Base-by-base conservation (phyloP, 1,284 basidiomycete species). In the Sanghuangporus baumii region DNA sequence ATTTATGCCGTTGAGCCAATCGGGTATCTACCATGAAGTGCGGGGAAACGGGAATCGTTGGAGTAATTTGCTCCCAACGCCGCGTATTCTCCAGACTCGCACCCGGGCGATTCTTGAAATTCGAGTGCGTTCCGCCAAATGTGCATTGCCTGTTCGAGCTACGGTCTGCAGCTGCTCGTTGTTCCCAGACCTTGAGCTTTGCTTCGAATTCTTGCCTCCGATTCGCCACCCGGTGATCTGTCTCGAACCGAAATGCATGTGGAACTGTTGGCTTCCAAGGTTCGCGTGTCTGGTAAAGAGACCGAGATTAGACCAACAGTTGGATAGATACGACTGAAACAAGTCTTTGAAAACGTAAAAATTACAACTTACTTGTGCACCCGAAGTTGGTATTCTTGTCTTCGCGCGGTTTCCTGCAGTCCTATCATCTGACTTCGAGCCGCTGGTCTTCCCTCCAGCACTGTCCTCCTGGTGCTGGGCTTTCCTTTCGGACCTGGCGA, bases 1-100 rank as follows among this genome's bases (percentile, higher is more conserved):
- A 91, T 73, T 76, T 78, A 68, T 80, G 81, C 54, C 88, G 79
- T 70, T 88, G 85, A 66, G 75, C 77, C 61, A 81, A 79, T 36
- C 88, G 80, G 14, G 71, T 72, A 50, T 83, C 82, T 7, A 86
- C 88, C 59, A 71, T 74, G 64, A 88, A 77, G 57, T 74, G 71
- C 48, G 83, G 74, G 9, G 79, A 73, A 7, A 75, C 67, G 0
- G 86, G 81, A 0, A 82, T 69, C 6, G 78, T 78, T 48, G 81
- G 81, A 59, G 74, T 73, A 26, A 81, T 69, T 40, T 79, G 77
- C 66, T 78, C 79, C 67, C 78, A 80, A 38, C 79, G 77, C 9
- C 23, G 37, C 2, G 51, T 26, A 50, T 73, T 73, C 11, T 75
- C 74, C 2, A 77, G 65, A 55, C 82, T 78, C 38, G 79, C 74